Base-by-base conservation (phyloP, 306 rosid species). In the Comarum palustre region DNA sequence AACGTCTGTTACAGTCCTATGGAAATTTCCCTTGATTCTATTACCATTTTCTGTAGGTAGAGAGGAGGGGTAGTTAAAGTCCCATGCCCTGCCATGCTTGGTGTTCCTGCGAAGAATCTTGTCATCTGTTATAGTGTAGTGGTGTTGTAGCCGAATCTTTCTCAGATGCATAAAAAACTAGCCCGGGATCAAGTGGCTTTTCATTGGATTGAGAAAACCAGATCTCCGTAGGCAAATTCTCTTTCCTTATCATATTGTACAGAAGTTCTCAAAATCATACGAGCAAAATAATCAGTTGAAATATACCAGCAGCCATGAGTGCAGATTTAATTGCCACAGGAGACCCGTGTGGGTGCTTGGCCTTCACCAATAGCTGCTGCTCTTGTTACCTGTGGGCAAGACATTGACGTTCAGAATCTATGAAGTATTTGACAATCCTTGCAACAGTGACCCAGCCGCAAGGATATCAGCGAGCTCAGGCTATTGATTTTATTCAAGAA, bases 241-340 rank as follows among this genome's bases (percentile, higher is more conserved):
- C 45, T 47, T 43, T 70, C 54, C 20, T 61, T 62, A 68, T 55
- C 32, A 19, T 27, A n/a, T n/a, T n/a, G 54, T 19, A 9, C n/a
- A 46, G 32, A 48, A 42, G 42, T 20, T 55, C 5, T 14, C 68
- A 24, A 42, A 42, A 20, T 72, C 15, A 14, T 5, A 5, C 59
- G 19, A 48, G 19, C 24, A 9, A 19, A 50, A 7, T 50, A 0
- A 55, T n/a, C 11, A 14, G 10, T 16, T 54, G 8, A 48, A 20
- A 36, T 50, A 19, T 19, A 70, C 80, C 73, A 13, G 84, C 81
- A 36, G 82, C 81, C 79, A 47, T 76, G 31, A 81, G 83, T 63
- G 84, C 81, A 6, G 87, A 83, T 31, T 76, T 81, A n/a, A 86
- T 81, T 7, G 85, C 84, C 3, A 79, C 75, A 11, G 83, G 78